A percentile compares a stretch with the other conserved stretches of the same genome.
These are phyloP conservation scores for Dipteronia dyeriana DNA, from an alignment of 345 rosid genomes.

Conservation along the genomic window DNA sequence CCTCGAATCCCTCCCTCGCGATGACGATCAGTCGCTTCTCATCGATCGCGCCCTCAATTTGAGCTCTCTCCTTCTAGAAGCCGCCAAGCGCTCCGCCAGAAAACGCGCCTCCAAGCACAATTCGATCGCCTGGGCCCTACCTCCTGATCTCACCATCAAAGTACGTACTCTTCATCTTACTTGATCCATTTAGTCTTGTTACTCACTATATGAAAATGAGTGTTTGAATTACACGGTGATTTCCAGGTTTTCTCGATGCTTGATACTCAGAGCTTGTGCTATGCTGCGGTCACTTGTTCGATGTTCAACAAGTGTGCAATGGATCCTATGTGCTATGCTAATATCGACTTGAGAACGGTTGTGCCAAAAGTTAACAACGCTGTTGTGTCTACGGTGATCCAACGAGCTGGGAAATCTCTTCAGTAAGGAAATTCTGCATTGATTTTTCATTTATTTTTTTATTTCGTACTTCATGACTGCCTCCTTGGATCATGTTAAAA, in stretches of 20 bases:
- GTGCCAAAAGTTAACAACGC: slow-evolving; percentile 66
- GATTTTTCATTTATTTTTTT: too few relatives aligned
- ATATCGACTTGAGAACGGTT: slow-evolving; percentile 72
- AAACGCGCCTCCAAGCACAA: slow-evolving; percentile 72
- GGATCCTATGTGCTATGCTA: slow-evolving; percentile 76
- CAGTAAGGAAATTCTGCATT: slow-evolving; percentile 37
- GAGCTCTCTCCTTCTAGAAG: slow-evolving; percentile 60
- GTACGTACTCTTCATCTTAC: slow-evolving; percentile 27
- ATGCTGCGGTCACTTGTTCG: slow-evolving; percentile 74
- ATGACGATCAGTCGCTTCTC: slow-evolving; percentile 55
- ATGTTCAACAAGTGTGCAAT: slow-evolving; percentile 80
- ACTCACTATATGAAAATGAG: too few relatives aligned
- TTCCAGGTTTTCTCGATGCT: slow-evolving; percentile 81
- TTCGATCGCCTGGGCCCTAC: slow-evolving; percentile 65
- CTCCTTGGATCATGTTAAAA: too few relatives aligned
- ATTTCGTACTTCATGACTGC: too few relatives aligned
- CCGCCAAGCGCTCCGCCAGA: slow-evolving; percentile 64
- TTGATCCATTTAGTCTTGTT: not conserved
- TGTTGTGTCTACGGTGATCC: slow-evolving; percentile 78
- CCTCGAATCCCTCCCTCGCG: slow-evolving; percentile 54
- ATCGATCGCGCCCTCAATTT: slow-evolving; percentile 62
- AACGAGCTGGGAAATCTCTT: slow-evolving; percentile 80
- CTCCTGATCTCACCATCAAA: slow-evolving; percentile 79
- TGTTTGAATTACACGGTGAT: not conserved
- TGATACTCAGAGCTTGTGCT: slow-evolving; percentile 78